Evolutionary conservation across 1,139 yeast species (phyloP).

Genomic region (Geotrichum bryndzae): DNA sequence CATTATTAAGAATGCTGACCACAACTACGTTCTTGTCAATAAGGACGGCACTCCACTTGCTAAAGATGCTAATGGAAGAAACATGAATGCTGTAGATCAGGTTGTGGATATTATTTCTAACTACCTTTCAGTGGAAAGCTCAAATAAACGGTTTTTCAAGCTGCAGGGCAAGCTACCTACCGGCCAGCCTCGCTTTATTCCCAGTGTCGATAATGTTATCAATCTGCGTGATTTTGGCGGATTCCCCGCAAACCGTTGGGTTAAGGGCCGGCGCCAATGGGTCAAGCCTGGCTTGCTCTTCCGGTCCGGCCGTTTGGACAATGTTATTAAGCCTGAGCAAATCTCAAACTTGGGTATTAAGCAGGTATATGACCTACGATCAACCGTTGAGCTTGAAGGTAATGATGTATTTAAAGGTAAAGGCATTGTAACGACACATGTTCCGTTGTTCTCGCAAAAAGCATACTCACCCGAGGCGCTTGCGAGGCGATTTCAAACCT

Average conservation of each 20-base stretch:
- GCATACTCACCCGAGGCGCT: conserved; percentile 64
- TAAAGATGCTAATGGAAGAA: conserved; percentile 31
- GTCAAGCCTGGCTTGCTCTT: conserved; percentile 54
- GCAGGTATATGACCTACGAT: conserved; percentile 64
- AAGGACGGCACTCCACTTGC: background rate
- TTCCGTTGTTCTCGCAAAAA: conserved; percentile 53
- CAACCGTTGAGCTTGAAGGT: conserved; percentile 56
- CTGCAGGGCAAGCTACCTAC: conserved; percentile 20
- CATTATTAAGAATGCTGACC: conserved; percentile 67
- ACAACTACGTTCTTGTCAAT: conserved; percentile 47
- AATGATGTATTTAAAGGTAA: conserved; percentile 26
- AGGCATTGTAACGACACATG: conserved; percentile 49
- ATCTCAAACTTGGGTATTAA: conserved; percentile 42
- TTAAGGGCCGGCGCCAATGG: conserved; percentile 12
- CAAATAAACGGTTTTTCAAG: conserved; percentile 48
- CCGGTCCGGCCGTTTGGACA: conserved; percentile 48
- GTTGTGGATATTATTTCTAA: conserved; percentile 51
- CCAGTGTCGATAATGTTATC: conserved; percentile 43
- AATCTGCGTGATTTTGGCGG: conserved; percentile 85
- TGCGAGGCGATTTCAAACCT: conserved; percentile 50
- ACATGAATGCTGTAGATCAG: conserved; percentile 52
- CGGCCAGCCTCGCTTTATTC: conserved; percentile 12
- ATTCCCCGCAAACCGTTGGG: conserved; percentile 42
- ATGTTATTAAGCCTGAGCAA: background rate
- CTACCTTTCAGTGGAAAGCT: conserved; percentile 48